These are phyloP conservation scores for Globisporangium abappressorium DNA, from an alignment of 352 stramenopile genomes.

Conservation along the genomic window DNA sequence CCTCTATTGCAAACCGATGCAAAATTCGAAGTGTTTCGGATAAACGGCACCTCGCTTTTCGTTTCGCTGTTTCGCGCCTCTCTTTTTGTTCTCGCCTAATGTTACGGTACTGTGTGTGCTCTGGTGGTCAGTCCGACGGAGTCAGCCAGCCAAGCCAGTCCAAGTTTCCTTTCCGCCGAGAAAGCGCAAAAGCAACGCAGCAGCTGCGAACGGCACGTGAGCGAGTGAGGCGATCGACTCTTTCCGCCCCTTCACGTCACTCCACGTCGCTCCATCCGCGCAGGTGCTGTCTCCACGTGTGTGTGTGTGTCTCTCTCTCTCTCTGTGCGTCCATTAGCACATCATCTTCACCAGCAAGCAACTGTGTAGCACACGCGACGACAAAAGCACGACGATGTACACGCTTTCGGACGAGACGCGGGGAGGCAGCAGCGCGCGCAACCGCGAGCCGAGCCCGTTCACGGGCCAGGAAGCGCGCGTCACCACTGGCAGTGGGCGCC, in stretches of 20 bases:
- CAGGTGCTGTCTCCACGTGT: not conserved
- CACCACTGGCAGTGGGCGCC: conserved; percentile 1
- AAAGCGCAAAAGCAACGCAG: not conserved
- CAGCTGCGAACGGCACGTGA: not conserved
- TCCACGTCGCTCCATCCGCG: not conserved
- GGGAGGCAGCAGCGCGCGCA: conserved; percentile 9
- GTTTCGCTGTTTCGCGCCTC: not conserved
- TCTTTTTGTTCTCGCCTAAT: not conserved
- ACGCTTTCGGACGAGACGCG: conserved; percentile 16
- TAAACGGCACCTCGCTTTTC: not conserved
- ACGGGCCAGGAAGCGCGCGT: not conserved
- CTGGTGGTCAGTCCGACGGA: not conserved
- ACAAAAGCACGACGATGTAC: conserved; percentile 8
- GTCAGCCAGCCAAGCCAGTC: not conserved
- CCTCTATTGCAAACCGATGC: rapidly evolving
- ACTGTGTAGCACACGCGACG: not conserved
- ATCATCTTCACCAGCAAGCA: not conserved
- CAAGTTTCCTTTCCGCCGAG: not conserved
- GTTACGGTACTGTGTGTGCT: not conserved
- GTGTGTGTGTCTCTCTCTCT: not conserved
- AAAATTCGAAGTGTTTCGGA: not conserved
- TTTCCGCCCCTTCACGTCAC: not conserved
- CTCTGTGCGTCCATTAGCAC: not conserved
- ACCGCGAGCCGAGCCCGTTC: conserved; percentile 19
- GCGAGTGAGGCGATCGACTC: not conserved